Evolutionary conservation across 1,284 basidiomycete genomes (phyloP).

Genomic region (Coniophora puteana): DNA sequence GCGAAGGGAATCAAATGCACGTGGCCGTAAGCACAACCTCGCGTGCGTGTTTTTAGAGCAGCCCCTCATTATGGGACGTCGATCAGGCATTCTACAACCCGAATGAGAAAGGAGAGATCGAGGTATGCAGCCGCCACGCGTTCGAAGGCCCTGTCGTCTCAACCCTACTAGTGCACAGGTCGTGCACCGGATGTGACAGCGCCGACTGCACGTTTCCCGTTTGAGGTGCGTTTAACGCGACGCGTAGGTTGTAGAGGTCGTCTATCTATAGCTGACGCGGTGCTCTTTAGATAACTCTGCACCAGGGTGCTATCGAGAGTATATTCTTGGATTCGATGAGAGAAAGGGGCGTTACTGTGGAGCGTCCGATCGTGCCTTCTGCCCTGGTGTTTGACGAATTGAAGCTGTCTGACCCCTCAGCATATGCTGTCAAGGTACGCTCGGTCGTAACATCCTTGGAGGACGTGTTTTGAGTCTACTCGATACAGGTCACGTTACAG

Average conservation of each 20-base stretch:
- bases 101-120: conserved; percentile 52
- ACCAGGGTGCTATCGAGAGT: conserved; percentile 71
- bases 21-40: conserved; percentile 45
- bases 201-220: conserved; percentile 59
- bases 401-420: conserved; percentile 36
- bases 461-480: not conserved
- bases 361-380: conserved; percentile 52
- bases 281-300: conserved; percentile 56
- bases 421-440: conserved; percentile 56
- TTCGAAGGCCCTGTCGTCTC: conserved; percentile 1
- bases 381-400: conserved; percentile 47
- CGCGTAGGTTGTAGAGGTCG: too few relatives aligned
- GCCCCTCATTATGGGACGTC: not conserved
- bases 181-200: conserved; percentile 56
- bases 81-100: conserved; percentile 75
- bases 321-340: conserved; percentile 66
- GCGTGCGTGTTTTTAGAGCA: not conserved
- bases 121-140: conserved; percentile 33
- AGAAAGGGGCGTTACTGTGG: conserved; percentile 48
- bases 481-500: conserved; percentile 37
- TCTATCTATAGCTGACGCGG: not conserved
- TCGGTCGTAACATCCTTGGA: not conserved
- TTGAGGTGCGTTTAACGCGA: conserved; percentile 45
- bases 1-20: conserved; percentile 67
- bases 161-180: conserved; percentile 46